Base-by-base conservation (phyloP, 495 filamentous ascomycete genomes). In the Astrothelium subdiscretum region DNA sequence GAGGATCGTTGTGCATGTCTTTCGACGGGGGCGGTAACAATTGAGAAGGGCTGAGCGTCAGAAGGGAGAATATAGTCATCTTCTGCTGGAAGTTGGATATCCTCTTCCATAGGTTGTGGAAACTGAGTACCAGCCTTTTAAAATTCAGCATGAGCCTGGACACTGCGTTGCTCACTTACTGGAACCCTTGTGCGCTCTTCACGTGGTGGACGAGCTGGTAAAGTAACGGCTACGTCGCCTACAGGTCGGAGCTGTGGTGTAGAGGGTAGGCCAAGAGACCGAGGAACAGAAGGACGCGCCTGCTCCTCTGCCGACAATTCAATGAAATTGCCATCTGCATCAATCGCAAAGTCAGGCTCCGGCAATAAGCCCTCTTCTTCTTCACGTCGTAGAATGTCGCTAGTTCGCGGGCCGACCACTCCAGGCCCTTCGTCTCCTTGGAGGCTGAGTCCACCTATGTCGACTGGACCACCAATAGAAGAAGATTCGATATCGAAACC, bases 331-430 rank as follows among this genome's bases (percentile, higher is more conserved):
- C 86, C 87, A 48, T 87, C 77, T 42, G 79, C 81, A 64, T 87
- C 84, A 62, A 89, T 83, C 27, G 77, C 79, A 65, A 88, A 87
- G 59, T 84, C 86, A 32, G 80, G 78, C 27, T 87, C 81, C n/a
- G 84, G 75, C 6, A 84, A 71, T 31, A 82, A 73, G 20, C 77
- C 77, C 27, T 76, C 74, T 54, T 83, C 79, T 12, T 82, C 78
- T 20, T 66, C 67, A n/a, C 74, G 31, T 31, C 12, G 43, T 26
- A 51, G 22, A 2, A 43, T 10, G 8, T 32, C 32, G 31, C 42
- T 48, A 3, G 59, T 2, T 15, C 29, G 29, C 27, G 38, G 60
- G 52, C 62, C 60, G 24, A 44, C 58, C 12, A 72, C 72, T n/a
- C 63, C 70, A 29, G 38, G 27, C 24, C 65, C 62, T 57, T 73